phyloP scores from a whole-genome alignment of 2,329 filamentous ascomycete species.

The Hypoxylon sp. region DNA sequence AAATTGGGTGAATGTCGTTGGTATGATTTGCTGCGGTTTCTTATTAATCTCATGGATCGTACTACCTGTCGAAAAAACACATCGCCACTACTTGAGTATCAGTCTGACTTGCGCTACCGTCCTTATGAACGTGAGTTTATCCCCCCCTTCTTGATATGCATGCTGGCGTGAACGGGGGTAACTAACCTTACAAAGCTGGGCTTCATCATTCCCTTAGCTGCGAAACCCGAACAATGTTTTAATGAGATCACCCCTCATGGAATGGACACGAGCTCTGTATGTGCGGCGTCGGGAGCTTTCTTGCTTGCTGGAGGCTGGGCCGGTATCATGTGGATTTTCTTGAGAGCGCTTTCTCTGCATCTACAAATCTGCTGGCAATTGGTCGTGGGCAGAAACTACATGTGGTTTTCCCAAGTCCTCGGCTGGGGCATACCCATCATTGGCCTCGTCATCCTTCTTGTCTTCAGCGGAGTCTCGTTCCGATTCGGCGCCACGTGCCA shows the following conservation, averaged over 20 bases:
- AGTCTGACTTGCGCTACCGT: constrained; percentile 80
- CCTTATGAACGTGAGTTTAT: constrained; percentile 76
- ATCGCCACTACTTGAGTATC: constrained; percentile 91
- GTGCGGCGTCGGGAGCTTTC: constrained; percentile 87
- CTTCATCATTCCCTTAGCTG: constrained; percentile 87
- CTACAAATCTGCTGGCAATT: constrained; percentile 98
- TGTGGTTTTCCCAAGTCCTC: constrained; percentile 79
- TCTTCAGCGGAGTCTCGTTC: constrained; percentile 91
- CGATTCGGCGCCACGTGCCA: constrained; percentile 92
- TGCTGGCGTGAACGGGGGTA: not conserved
- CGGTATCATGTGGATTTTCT: constrained; percentile 88
- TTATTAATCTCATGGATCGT: constrained; percentile 81
- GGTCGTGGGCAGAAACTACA: constrained; percentile 86
- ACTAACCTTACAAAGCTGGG: constrained; percentile 67
- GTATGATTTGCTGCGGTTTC: constrained; percentile 76
- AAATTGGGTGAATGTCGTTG: constrained; percentile 84
- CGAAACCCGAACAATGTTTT: constrained; percentile 81
- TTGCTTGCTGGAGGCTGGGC: constrained; percentile 86
- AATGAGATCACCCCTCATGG: constrained; percentile 92
- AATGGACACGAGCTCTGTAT: constrained; percentile 83
- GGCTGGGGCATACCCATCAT: constrained; percentile 87
- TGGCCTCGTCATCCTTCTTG: constrained; percentile 78
- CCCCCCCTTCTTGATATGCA: not conserved
- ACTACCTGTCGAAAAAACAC: constrained; percentile 86
- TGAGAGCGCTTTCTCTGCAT: constrained; percentile 89